These are phyloP conservation scores for Glonium stellatum DNA, from an alignment of 495 filamentous ascomycete species.

Conservation along the genomic window DNA sequence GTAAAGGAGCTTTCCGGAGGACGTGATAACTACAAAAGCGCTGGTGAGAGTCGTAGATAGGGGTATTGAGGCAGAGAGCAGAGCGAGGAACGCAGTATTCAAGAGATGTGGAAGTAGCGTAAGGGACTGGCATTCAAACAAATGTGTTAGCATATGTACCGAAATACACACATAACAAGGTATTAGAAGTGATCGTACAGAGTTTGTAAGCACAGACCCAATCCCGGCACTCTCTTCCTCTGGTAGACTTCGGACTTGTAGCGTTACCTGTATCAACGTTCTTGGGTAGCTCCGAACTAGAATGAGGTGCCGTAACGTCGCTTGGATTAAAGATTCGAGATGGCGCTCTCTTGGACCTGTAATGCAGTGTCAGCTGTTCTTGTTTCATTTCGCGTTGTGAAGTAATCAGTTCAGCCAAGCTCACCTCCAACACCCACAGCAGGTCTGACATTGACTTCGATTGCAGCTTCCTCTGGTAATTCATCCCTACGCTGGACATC, in stretches of 20 bases:
- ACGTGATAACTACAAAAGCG: conserved; percentile 50
- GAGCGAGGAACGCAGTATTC: conserved; percentile 63
- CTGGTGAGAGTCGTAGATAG: conserved; percentile 63
- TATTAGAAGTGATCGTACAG: neutral
- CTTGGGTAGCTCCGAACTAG: conserved; percentile 62
- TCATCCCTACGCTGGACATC: conserved; percentile 83
- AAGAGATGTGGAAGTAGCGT: conserved; percentile 66
- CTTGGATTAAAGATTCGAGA: conserved; percentile 62
- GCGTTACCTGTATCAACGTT: conserved; percentile 59
- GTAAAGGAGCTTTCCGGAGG: conserved; percentile 40
- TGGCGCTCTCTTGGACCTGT: conserved; percentile 63
- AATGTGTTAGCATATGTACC: neutral
- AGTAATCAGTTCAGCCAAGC: conserved; percentile 33
- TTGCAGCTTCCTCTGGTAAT: conserved; percentile 76
- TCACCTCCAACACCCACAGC: conserved; percentile 75
- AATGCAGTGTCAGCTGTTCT: conserved; percentile 37
- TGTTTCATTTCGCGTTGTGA: conserved; percentile 28
- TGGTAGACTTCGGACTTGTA: conserved; percentile 62
- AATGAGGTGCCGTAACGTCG: conserved; percentile 61
- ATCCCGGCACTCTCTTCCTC: conserved; percentile 29
- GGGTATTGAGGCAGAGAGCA: conserved; percentile 69
- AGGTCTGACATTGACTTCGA: conserved; percentile 87
- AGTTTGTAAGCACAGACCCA: neutral
- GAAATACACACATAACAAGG: neutral
- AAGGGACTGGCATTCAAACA: conserved; percentile 50